Base-by-base conservation (phyloP, 495 filamentous ascomycete genomes). In the Aspergillus conjunctus region DNA sequence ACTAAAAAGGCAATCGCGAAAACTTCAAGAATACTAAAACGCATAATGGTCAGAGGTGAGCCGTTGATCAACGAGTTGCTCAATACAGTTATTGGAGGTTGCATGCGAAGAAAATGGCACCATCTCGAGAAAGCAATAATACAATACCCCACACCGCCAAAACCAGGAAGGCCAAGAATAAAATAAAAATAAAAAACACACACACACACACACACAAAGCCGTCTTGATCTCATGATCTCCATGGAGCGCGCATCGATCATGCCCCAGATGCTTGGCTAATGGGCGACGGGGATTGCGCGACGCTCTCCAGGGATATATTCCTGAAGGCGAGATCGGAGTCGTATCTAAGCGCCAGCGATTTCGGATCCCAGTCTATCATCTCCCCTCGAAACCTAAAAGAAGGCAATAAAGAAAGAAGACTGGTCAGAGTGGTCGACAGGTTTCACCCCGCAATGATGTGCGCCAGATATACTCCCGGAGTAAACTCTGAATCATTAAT, bases 121-220 rank as follows among this genome's bases (percentile, higher is more conserved):
- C 37, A 54, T 20, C 30, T 21, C 30, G 17, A 44, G 31, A 30
- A 17, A 43, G 15, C 7, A 30, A 44, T 33, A 46, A n/a, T 31
- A 51, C 48, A 30, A 11, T 45, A 62, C 54, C 54, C 60, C 60
- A 62, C 54, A 58, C 39, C 22, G 43, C 46, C 41, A 46, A 21
- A 45, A 62, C 58, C 48, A 62, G 60, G 55, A 54, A 58, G 54
- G 39, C 54, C 49, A 5, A 26, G 5, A 5, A 26, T 26, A 26
- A 26, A 26, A 26, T 2, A 26, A 26, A 26, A n/a, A n/a, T n/a
- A n/a, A n/a, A n/a, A n/a, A n/a, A n/a, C n/a, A n/a, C n/a, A n/a
- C n/a, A n/a, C n/a, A n/a, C n/a, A n/a, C n/a, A n/a, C n/a, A n/a
- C n/a, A n/a, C n/a, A n/a, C 54, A 62, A 41, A 46, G 48, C 46